phyloP scores from a whole-genome alignment of 2,329 filamentous ascomycete genomes.

The Elsinoe arachidis region DNA sequence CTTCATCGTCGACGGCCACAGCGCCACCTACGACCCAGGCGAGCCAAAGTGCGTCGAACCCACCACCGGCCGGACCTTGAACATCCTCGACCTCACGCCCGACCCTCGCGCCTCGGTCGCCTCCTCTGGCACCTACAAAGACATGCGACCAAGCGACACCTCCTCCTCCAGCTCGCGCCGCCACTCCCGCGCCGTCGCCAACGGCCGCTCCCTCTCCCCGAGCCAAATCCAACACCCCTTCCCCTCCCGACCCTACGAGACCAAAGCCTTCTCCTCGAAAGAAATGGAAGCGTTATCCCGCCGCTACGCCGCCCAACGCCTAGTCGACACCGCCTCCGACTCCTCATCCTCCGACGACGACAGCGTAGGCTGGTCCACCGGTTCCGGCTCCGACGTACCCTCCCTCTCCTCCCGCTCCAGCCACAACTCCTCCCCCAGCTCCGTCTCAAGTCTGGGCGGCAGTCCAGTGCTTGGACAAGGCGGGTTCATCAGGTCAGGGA shows the following conservation, averaged over 20 bases:
- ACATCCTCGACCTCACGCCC: slow-evolving; percentile 83
- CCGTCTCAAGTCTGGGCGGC: slow-evolving; percentile 55
- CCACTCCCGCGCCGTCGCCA: slow-evolving; percentile 58
- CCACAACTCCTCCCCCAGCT: slow-evolving; percentile 46
- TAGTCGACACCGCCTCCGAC: slow-evolving; percentile 14
- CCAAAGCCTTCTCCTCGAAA: slow-evolving; percentile 69
- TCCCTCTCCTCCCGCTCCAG: slow-evolving; percentile 72
- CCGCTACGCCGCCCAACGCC: slow-evolving; percentile 41
- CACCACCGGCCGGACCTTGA: slow-evolving; percentile 92
- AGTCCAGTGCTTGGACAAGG: slow-evolving; percentile 40
- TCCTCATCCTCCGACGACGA: slow-evolving; percentile 33
- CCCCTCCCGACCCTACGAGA: slow-evolving; percentile 79
- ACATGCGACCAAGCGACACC: slow-evolving; percentile 29
- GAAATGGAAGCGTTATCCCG: slow-evolving; percentile 64
- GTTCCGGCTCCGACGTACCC: slow-evolving; percentile 47
- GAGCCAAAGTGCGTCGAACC: slow-evolving; percentile 84
- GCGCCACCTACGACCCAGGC: slow-evolving; percentile 91
- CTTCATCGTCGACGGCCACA: slow-evolving; percentile 99
- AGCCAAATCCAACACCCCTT: slow-evolving; percentile 87
- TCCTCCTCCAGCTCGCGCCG: slow-evolving; percentile 38
- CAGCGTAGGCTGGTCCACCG: slow-evolving; percentile 50
- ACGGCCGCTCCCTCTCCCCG: slow-evolving; percentile 78
- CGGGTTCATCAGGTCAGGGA: too few species aligned
- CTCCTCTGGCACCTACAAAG: slow-evolving; percentile 34
- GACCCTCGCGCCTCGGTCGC: slow-evolving; percentile 36